Evolutionary conservation across 1,284 basidiomycete genomes (phyloP).

Genomic region (Apiotrichum akiyoshidainum): DNA sequence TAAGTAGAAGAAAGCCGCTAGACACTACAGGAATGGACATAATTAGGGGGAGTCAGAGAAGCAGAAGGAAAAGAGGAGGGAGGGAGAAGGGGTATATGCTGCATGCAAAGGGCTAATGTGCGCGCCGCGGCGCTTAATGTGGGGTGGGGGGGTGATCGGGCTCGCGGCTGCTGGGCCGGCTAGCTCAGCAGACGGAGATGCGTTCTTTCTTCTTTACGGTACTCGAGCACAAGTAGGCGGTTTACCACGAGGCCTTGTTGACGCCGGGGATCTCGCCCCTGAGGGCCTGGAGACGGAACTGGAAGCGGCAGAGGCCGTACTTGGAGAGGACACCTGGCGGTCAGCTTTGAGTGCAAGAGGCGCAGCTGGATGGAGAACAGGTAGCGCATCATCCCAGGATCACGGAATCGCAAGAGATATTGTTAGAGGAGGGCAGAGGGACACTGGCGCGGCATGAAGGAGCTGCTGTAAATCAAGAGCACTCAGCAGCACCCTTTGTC

Average conservation of each 20-base stretch:
- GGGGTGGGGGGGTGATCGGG: not conserved
- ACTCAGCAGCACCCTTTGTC: too few species aligned
- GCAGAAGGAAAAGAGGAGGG: too few species aligned
- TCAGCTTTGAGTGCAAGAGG: slow-evolving; percentile 4
- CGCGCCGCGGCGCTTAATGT: not conserved
- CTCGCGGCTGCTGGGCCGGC: too few species aligned
- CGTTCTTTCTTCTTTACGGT: not conserved
- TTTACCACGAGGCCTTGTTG: slow-evolving; percentile 82
- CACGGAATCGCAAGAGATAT: too few species aligned
- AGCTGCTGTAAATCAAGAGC: too few species aligned
- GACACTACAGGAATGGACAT: too few species aligned
- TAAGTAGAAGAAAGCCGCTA: not conserved
- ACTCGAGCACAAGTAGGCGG: too few species aligned
- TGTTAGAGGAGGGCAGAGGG: too few species aligned
- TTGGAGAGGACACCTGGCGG: slow-evolving; percentile 68
- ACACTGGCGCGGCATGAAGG: too few species aligned
- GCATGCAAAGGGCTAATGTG: not conserved
- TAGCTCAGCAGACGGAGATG: not conserved
- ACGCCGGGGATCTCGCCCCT: slow-evolving; percentile 78
- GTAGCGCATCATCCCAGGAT: too few species aligned
- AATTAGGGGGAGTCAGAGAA: too few species aligned
- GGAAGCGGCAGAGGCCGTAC: slow-evolving; percentile 81
- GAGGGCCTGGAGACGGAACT: slow-evolving; percentile 81
- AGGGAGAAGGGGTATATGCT: not conserved
- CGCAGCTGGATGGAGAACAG: not conserved